A percentile compares a stretch with the other conserved stretches of the same genome.
These are phyloP conservation scores for Colletotrichum eleusines DNA, from an alignment of 2,329 filamentous ascomycete genomes.

Conservation along the genomic window DNA sequence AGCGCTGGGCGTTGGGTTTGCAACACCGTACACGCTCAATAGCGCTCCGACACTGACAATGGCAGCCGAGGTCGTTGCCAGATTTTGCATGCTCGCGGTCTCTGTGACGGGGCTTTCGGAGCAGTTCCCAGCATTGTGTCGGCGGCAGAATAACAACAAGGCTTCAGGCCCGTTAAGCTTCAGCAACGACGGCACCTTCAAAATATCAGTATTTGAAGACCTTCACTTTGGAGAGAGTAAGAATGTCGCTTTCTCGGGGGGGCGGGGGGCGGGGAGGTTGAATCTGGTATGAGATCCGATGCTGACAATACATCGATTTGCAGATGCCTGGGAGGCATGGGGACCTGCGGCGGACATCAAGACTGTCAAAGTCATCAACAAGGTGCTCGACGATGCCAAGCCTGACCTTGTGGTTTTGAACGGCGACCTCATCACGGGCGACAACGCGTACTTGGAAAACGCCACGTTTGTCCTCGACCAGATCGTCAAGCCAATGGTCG, in stretches of 20 bases:
- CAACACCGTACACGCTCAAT: no score
- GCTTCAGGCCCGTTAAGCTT: conserved; percentile 50
- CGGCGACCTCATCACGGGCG: conserved; percentile 78
- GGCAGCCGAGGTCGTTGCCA: background rate
- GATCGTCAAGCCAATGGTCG: conserved; percentile 69
- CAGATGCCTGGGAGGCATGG: conserved; percentile 60
- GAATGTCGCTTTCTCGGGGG: conserved; percentile 27
- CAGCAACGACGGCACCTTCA: conserved; percentile 59
- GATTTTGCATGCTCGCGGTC: background rate
- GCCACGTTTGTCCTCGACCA: conserved; percentile 69
- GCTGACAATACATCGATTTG: background rate
- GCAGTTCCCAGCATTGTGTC: background rate
- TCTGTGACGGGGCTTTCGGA: conserved; percentile 3
- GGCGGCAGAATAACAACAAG: conserved; percentile 7
- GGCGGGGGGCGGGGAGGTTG: no score
- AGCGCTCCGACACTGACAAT: background rate
- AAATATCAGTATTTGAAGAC: conserved; percentile 74
- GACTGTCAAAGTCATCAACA: conserved; percentile 67
- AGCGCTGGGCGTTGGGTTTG: no score
- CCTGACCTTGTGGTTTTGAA: conserved; percentile 76
- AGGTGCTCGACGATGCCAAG: conserved; percentile 64
- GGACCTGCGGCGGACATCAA: conserved; percentile 67
- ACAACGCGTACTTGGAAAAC: conserved; percentile 69
- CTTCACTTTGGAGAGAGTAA: conserved; percentile 78
- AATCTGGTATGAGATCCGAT: no score